Evolutionary conservation across 306 rosid species (phyloP).

Genomic region (Astragalus glycyphyllos): DNA sequence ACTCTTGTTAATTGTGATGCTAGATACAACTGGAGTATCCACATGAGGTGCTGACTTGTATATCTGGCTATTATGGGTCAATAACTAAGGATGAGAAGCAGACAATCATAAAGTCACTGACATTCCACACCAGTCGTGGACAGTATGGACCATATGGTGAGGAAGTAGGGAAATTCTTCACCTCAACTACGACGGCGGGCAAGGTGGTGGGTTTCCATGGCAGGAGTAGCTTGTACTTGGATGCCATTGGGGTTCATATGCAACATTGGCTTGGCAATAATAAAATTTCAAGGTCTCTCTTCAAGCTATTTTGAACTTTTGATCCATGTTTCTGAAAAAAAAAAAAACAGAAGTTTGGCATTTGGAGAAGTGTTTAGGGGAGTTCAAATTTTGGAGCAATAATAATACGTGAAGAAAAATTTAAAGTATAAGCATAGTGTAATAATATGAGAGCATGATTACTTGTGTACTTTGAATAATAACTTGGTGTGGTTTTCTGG

Average conservation of each 20-base stretch:
- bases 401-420: neutral
- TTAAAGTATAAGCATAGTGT: neutral
- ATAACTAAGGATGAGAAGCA: slow-evolving; percentile 54
- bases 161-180: slow-evolving; percentile 84
- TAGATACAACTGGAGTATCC: slow-evolving; percentile 88
- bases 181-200: slow-evolving; percentile 85
- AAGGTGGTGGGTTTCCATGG: slow-evolving; percentile 94
- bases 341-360: slow-evolving; percentile 9
- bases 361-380: slow-evolving; percentile 15
- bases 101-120: slow-evolving; percentile 69
- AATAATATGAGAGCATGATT: slow-evolving; percentile 18
- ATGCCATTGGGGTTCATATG: slow-evolving; percentile 93
- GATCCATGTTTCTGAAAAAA: slow-evolving; percentile 38
- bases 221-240: slow-evolving; percentile 77
- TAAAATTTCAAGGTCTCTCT: slow-evolving; percentile 58
- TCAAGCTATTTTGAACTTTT: slow-evolving; percentile 63
- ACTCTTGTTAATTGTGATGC: slow-evolving; percentile 26
- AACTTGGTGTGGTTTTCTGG: slow-evolving; percentile 12
- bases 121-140: slow-evolving; percentile 82
- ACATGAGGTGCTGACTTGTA: slow-evolving; percentile 72
- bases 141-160: slow-evolving; percentile 92
- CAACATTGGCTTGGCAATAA: slow-evolving; percentile 94
- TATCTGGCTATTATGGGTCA: slow-evolving; percentile 79
- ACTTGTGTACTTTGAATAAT: slow-evolving; percentile 24
- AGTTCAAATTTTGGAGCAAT: slow-evolving; percentile 21